Percentiles rank a stretch among this genome's conserved stretches.
phyloP scores from a whole-genome alignment of 179 eudicot genomes.

The Beta lomatogona region DNA sequence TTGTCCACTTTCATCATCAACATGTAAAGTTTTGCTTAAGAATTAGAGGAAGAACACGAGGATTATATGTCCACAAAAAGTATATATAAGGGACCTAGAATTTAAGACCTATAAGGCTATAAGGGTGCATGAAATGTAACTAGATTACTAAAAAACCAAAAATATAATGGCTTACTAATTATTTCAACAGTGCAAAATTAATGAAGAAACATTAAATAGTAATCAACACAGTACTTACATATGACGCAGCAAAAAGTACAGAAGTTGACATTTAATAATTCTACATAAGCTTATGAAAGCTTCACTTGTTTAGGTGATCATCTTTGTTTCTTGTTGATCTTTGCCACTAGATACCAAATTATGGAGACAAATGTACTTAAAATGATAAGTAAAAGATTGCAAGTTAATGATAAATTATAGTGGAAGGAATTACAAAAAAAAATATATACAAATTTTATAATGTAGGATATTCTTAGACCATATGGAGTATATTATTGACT shows the following conservation, averaged over 20 bases:
- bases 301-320: neutral
- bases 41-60: too few species aligned
- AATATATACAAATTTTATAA: neutral
- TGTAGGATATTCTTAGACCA: constrained; percentile 17
- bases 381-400: neutral
- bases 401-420: neutral
- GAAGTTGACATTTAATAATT: too few species aligned
- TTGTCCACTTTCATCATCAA: too few species aligned
- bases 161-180: too few species aligned
- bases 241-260: neutral
- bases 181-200: too few species aligned
- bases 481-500: constrained; percentile 5
- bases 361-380: neutral
- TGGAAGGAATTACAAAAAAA: neutral
- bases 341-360: neutral
- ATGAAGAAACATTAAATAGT: neutral
- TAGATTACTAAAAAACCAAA: too few species aligned
- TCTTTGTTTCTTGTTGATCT: neutral
- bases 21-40: too few species aligned
- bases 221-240: neutral
- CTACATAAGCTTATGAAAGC: neutral
- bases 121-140: too few species aligned
- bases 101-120: too few species aligned
- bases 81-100: too few species aligned
- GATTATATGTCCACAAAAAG: too few species aligned